These are phyloP conservation scores for Suaeda aralocaspica DNA, from an alignment of 148 eudicot species.

Conservation along the genomic window DNA sequence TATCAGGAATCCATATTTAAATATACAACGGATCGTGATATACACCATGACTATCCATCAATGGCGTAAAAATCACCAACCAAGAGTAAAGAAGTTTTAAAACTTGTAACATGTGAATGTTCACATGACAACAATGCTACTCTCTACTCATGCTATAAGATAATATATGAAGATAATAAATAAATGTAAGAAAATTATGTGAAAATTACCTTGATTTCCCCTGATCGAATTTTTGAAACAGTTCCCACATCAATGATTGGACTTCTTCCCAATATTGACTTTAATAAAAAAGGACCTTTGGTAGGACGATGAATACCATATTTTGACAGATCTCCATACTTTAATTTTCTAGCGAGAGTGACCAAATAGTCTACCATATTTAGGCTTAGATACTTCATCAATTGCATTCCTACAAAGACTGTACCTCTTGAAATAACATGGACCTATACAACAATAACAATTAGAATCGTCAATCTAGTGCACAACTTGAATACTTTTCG, in stretches of 20 bases:
- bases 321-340: not conserved
- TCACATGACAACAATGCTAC: no score
- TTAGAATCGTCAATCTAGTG: not conserved
- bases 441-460: not conserved
- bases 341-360: not conserved
- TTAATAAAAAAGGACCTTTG: not conserved
- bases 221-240: not conserved
- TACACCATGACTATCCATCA: no score
- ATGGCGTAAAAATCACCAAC: no score
- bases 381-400: not conserved
- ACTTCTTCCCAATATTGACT: not conserved
- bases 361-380: not conserved
- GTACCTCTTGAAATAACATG: not conserved
- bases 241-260: not conserved
- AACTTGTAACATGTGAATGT: no score
- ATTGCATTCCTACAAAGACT: not conserved
- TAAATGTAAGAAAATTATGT: not conserved
- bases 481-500: no score
- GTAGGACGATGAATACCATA: not conserved
- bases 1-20: no score
- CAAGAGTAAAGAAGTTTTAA: no score
- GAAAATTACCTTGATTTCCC: not conserved
- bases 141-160: no score
- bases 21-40: no score
- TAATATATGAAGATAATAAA: no score